phyloP scores from a whole-genome alignment of 73 alveolate species.

The Durusdinium trenchii region DNA sequence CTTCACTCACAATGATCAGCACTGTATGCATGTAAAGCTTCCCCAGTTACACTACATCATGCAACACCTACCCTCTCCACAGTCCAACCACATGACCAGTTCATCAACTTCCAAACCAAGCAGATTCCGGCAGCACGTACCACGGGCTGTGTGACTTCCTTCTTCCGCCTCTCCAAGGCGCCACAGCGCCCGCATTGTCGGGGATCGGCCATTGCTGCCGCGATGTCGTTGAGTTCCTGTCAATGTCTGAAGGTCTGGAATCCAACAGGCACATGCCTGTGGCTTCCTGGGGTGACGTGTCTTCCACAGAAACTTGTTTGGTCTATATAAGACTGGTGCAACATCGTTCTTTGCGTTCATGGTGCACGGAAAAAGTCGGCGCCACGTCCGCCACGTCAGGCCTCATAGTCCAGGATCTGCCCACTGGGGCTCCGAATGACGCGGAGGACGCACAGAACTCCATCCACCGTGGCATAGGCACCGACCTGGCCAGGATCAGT shows the following conservation, averaged over 20 bases:
- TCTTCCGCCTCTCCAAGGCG: too few relatives aligned
- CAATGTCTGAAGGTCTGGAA: not conserved
- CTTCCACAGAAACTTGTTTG: not conserved
- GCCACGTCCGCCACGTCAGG: not conserved
- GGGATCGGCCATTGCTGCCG: conserved; percentile 53
- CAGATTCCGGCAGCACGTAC: too few relatives aligned
- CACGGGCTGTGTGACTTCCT: too few relatives aligned
- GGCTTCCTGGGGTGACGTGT: not conserved
- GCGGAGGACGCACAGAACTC: conserved; percentile 60
- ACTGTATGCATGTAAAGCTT: not conserved
- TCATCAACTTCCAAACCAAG: not conserved
- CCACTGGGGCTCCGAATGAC: not conserved
- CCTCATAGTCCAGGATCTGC: not conserved
- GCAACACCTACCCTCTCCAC: not conserved
- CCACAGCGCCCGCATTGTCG: conserved; percentile 91
- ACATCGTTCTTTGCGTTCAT: not conserved
- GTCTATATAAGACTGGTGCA: not conserved
- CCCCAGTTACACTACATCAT: not conserved
- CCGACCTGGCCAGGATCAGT: conserved; percentile 43
- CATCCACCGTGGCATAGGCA: conserved; percentile 63
- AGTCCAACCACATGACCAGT: not conserved
- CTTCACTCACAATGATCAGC: not conserved
- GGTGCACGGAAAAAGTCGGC: not conserved
- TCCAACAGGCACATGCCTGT: not conserved
- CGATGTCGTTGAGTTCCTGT: conserved; percentile 59